Base-by-base conservation (phyloP, 2,329 filamentous ascomycete genomes). In the Penicillium glabrum region DNA sequence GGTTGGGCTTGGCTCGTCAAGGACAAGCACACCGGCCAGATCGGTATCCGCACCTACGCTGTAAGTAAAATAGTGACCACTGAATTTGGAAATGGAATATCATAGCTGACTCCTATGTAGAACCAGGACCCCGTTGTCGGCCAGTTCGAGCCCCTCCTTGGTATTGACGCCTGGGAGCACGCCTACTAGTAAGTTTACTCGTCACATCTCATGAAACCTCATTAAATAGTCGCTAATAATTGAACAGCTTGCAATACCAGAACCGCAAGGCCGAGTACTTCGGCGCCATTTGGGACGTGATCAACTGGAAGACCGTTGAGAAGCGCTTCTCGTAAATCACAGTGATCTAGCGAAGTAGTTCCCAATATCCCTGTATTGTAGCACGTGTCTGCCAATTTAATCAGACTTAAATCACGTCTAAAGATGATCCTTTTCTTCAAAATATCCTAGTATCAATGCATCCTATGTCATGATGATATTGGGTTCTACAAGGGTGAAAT, bases 241-340 rank as follows among this genome's bases (percentile, higher is more conserved):
- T 10, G 26, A 57, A 50, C 57, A 85, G 83, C 80, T 83, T 96
- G 61, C 91, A 96, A 81, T 96, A 96, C 80, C 85, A 96, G 86
- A 96, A 96, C 83, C 88, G 91, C 77, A 96, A 96, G 86, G 92
- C 89, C 56, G 92, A 96, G 81, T 96, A 96, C 83, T 96, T 96
- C 78, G 85, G 85, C 69, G 91, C 91, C 57, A 89, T 96, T 74
- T 96, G 93, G 93, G 90, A 96, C 67, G 92, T 96, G 49, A 82
- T 96, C 76, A 96, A 96, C 86, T 97, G 93, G 93, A 91, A 92
- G 85, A 86, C 89, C 31, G 93, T 91, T 45, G 87, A 90, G 75
- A 86, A 88, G 82, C 86, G 91, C 63, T 91, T 91, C 71, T 76
- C 80, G 68, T 83, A 81, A 74, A 39, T 31, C 33, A 47, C 37